Percentiles rank a stretch among this genome's conserved stretches.
phyloP scores from a whole-genome alignment of 164 flowering plant genomes.

The Magnolia sinica region DNA sequence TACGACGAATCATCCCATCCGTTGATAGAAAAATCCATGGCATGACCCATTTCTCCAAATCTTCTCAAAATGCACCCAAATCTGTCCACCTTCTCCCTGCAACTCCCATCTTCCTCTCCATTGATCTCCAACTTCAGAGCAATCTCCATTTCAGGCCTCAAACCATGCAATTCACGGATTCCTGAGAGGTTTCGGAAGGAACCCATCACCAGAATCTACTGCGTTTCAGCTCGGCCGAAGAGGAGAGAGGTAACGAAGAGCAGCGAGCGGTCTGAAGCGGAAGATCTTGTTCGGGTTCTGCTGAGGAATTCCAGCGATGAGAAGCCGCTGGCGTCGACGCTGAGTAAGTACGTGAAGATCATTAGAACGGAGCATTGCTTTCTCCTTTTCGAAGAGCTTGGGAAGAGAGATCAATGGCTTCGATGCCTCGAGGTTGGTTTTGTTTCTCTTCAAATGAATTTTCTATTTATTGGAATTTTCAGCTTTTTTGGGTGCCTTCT shows the following conservation, averaged over 20 bases:
- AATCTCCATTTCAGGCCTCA: neutral
- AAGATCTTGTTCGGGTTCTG: conserved; percentile 45
- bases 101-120: neutral
- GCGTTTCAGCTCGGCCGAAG: conserved; percentile 32
- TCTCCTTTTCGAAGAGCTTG: conserved; percentile 87
- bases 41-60: conserved; percentile 3
- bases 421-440: conserved; percentile 85
- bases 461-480: neutral
- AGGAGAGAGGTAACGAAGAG: conserved; percentile 23
- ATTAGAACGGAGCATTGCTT: conserved; percentile 87
- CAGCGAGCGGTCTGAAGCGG: conserved; percentile 38
- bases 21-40: neutral
- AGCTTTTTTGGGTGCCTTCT: neutral
- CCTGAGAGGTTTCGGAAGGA: neutral
- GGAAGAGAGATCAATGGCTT: conserved; percentile 76
- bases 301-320: conserved; percentile 45
- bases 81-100: neutral
- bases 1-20: neutral
- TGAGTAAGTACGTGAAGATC: conserved; percentile 64
- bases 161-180: neutral
- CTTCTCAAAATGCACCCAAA: neutral
- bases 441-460: neutral
- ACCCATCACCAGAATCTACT: conserved; percentile 9
- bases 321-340: conserved; percentile 53
- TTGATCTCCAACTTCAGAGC: neutral